A percentile compares a stretch with the other conserved stretches of the same genome.
phyloP scores from a whole-genome alignment of 2,329 filamentous ascomycete genomes.

The Penicillium palitans region DNA sequence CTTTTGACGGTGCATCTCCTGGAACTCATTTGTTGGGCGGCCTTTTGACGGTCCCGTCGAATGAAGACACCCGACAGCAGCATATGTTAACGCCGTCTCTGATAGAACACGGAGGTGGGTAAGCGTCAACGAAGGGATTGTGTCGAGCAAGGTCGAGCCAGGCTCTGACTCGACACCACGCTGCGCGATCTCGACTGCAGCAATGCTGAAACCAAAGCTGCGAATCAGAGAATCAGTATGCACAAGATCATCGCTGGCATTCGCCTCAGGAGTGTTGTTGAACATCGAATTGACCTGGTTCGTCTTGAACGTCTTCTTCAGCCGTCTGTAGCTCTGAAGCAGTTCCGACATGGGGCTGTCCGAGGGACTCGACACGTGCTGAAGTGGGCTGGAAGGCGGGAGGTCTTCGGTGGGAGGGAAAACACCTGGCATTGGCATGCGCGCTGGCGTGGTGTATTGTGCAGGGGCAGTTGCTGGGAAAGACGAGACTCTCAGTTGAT shows the following conservation, averaged over 20 bases:
- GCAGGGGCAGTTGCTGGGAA: slow-evolving; percentile 26
- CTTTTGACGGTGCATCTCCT: slow-evolving; percentile 68
- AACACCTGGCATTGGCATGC: slow-evolving; percentile 41
- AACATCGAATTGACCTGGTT: slow-evolving; percentile 54
- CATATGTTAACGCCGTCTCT: slow-evolving; percentile 84
- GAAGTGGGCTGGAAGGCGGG: slow-evolving; percentile 32
- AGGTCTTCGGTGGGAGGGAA: slow-evolving; percentile 40
- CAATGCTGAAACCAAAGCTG: slow-evolving; percentile 77
- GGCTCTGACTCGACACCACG: slow-evolving; percentile 75
- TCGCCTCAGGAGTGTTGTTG: slow-evolving; percentile 43
- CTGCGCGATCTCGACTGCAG: slow-evolving; percentile 86
- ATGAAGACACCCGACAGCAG: slow-evolving; percentile 71
- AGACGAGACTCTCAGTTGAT: slow-evolving; percentile 33
- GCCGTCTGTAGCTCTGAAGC: slow-evolving; percentile 55
- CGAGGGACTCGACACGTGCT: slow-evolving; percentile 30
- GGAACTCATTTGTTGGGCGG: slow-evolving; percentile 63
- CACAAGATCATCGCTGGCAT: slow-evolving; percentile 49
- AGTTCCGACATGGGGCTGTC: slow-evolving; percentile 50
- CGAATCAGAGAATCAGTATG: slow-evolving; percentile 47
- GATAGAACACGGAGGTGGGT: slow-evolving; percentile 85
- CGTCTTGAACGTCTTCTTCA: slow-evolving; percentile 55
- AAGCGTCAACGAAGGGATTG: slow-evolving; percentile 77
- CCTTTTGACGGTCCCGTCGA: slow-evolving; percentile 59
- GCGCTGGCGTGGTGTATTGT: slow-evolving; percentile 31
- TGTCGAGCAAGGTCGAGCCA: slow-evolving; percentile 75